Percentiles rank a stretch among this genome's conserved stretches.
Conservation (phyloP, 169 alveolate genomes). For the Hammondia hammondi region DNA sequence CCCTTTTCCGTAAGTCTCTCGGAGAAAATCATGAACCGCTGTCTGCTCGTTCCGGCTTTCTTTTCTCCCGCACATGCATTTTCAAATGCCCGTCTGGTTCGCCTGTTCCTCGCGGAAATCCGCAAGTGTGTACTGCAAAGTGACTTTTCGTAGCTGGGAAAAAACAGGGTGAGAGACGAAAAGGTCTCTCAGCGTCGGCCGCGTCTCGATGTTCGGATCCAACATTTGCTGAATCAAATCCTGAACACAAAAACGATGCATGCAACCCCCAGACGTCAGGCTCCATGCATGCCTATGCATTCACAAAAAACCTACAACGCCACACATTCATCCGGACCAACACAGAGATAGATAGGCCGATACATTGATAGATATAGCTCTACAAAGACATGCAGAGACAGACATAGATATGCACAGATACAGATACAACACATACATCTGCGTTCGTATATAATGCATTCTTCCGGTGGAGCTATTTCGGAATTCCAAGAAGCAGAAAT, state of each 20-base stretch:
- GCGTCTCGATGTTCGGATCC: not conserved
- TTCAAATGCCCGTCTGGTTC: not conserved
- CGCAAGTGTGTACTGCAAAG: not conserved
- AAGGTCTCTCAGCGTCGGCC: constrained; percentile 17
- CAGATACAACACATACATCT: not conserved
- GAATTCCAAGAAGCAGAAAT: too few species aligned
- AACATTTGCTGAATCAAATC: not conserved
- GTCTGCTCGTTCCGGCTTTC: not conserved
- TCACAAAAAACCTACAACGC: too few species aligned
- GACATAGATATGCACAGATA: not conserved
- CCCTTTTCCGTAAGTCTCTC: too few species aligned
- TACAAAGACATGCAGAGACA: not conserved
- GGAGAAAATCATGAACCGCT: too few species aligned
- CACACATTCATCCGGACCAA: too few species aligned
- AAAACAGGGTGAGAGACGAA: not conserved
- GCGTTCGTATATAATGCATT: not conserved
- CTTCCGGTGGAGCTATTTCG: too few species aligned
- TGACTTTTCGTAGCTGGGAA: not conserved
- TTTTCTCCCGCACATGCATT: not conserved
- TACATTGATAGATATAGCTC: too few species aligned
- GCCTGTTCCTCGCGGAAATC: not conserved
- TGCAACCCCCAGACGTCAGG: not conserved
- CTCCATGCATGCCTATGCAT: not conserved
- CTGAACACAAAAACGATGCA: not conserved
- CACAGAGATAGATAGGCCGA: too few species aligned